Base-by-base conservation (phyloP, 2,329 filamentous ascomycete genomes). In the Ilyonectria robusta region DNA sequence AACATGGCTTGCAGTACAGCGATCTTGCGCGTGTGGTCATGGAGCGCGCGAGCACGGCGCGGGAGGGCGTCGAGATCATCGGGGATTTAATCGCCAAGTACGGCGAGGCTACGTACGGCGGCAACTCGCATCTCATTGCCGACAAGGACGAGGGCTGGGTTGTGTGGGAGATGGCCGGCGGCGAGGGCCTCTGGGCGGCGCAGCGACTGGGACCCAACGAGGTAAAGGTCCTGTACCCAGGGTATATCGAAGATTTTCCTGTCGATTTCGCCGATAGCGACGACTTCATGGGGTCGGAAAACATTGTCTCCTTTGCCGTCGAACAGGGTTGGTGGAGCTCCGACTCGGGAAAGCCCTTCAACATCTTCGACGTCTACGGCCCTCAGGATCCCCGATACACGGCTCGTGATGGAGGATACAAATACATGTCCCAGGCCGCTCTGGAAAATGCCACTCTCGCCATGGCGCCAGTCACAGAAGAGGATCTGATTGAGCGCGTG, bases 91-190 rank as follows among this genome's bases (percentile, higher is more conserved):
- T 74, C 35, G 54, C 62, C 0, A 65, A 70, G 37, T 54, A 74
- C 3, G 70, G 72, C 4, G 72, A 74, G 48, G 71, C 72, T 0
- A 74, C 72, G 1, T 74, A 74, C 1, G 72, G 72, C 1, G 72
- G 72, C 0, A 74, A 74, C 42, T 72, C 72, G 8, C 72, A 75
- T 26, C 72, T 74, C 3, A 69, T 74, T 0, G 72, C 72, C 6
- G 72, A 74, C 17, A 70, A 73, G 15, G 69, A 73, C 2, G 72
- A 74, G 40, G 72, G 72, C 0, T 74, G 72, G 72, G 44, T 74
- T 1, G 72, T 74, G 3, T 74, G 72, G 72, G 72, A 74, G 3
- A 74, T 74, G 72, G 72, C 72, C 1, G 72, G 72, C 0, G 72
- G 72, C 0, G 53, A 66, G 11, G 72, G 72, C 1, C 72, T 74